These are phyloP conservation scores for Pleomassaria siparia DNA, from an alignment of 2,329 filamentous ascomycete species.

Conservation along the genomic window DNA sequence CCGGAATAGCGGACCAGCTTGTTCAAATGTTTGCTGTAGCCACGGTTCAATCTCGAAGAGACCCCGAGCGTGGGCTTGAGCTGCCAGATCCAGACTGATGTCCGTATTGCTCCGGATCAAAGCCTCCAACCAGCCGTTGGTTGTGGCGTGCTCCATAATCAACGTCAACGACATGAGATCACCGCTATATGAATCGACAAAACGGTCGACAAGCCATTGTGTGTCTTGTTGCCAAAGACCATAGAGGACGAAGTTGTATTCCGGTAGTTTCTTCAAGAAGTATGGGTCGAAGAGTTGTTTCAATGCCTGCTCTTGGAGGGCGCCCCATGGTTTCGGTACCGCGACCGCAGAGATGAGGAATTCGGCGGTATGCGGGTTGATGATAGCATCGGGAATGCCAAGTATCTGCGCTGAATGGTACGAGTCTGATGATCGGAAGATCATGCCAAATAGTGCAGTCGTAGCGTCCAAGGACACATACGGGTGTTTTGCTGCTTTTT, in stretches of 20 bases:
- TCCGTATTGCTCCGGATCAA: constrained; percentile 77
- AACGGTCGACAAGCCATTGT: constrained; percentile 77
- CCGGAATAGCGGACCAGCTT: constrained; percentile 68
- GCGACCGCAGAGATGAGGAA: constrained; percentile 78
- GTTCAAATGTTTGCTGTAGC: constrained; percentile 68
- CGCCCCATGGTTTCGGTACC: constrained; percentile 75
- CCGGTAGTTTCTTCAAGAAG: constrained; percentile 72
- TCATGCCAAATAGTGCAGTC: constrained; percentile 64
- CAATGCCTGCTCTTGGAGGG: constrained; percentile 72
- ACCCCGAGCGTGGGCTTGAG: constrained; percentile 78
- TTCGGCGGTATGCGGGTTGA: constrained; percentile 73
- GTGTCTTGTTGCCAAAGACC: constrained; percentile 90
- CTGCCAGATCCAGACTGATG: constrained; percentile 84
- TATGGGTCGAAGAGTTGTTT: constrained; percentile 81
- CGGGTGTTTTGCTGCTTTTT: constrained; percentile 76
- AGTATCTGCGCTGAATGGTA: constrained; percentile 59
- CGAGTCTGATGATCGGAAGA: constrained; percentile 59
- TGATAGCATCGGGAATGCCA: constrained; percentile 61
- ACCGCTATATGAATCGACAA: constrained; percentile 74
- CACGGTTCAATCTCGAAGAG: constrained; percentile 80
- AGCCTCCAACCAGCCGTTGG: constrained; percentile 81
- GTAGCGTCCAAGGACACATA: constrained; percentile 87
- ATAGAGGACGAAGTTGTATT: constrained; percentile 86
- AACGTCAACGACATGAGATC: constrained; percentile 67
- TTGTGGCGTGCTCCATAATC: constrained; percentile 77